Percentiles rank a stretch among this genome's conserved stretches.
These are phyloP conservation scores for Cinnamomum chago DNA, from an alignment of 164 flowering plant genomes.

Conservation along the genomic window DNA sequence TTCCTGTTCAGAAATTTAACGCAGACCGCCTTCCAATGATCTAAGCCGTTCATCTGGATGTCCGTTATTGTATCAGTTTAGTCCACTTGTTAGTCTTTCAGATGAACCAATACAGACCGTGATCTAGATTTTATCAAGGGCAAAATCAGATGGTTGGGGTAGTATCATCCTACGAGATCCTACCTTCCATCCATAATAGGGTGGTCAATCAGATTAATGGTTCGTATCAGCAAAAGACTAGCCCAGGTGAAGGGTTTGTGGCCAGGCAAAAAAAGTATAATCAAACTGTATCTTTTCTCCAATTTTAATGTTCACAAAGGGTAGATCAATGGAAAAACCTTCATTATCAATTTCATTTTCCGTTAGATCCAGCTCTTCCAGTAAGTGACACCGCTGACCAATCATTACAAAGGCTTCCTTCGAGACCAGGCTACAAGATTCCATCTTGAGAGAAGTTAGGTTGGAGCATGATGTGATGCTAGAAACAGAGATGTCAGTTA, in stretches of 20 bases:
- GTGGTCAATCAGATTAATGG: background rate
- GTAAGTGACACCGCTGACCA: constrained; percentile 56
- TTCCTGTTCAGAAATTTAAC: no score
- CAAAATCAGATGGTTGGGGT: background rate
- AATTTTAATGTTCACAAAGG: background rate
- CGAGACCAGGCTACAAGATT: constrained; percentile 65
- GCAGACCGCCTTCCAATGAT: no score
- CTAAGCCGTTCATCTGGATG: background rate
- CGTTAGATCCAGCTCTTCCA: constrained; percentile 84
- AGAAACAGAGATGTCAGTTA: constrained; percentile 60
- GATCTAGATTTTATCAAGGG: background rate
- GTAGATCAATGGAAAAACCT: constrained; percentile 37
- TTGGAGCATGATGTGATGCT: constrained; percentile 61
- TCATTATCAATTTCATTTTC: constrained; percentile 77
- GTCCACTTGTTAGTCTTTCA: background rate
- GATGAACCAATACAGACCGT: background rate
- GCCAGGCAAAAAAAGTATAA: background rate
- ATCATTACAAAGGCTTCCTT: constrained; percentile 68
- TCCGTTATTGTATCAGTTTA: background rate
- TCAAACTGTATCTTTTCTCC: background rate
- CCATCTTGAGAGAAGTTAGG: constrained; percentile 78
- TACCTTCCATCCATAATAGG: background rate
- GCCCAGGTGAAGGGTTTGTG: background rate
- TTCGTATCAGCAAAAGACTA: background rate
- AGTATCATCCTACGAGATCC: background rate